A percentile compares a stretch with the other conserved stretches of the same genome.
Conservation (phyloP, 2,329 filamentous ascomycete species). For the Cyphellophora europaea region DNA sequence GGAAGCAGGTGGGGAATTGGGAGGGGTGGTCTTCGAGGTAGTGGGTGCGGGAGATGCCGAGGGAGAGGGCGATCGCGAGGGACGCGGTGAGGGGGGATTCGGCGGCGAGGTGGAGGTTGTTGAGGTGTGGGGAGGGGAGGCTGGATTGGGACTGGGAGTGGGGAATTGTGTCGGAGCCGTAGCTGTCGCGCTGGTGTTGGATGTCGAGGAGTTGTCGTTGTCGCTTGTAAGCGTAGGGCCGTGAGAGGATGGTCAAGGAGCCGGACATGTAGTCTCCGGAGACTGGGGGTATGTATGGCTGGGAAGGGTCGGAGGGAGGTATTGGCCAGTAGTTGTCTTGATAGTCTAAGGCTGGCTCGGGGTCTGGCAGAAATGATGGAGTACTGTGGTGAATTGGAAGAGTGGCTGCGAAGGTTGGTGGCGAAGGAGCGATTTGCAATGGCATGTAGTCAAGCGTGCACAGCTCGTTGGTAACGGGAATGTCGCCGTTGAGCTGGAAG, state of each 20-base stretch:
- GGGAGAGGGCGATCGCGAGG: constrained; percentile 7
- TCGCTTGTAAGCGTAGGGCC: not conserved
- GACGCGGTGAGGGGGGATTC: constrained; percentile 11
- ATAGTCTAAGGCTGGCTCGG: no score
- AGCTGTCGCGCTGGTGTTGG: not conserved
- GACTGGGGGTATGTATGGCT: no score
- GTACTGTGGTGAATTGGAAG: no score
- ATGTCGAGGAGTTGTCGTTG: not conserved
- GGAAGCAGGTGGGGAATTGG: constrained; percentile 10
- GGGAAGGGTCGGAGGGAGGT: no score
- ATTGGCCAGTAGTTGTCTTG: no score
- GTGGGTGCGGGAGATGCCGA: constrained; percentile 10
- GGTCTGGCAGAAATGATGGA: no score
- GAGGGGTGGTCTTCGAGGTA: constrained; percentile 17
- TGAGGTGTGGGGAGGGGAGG: constrained; percentile 8
- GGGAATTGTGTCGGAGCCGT: not conserved
- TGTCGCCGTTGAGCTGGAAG: no score
- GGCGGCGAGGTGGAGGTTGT: constrained; percentile 10
- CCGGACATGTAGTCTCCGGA: not conserved
- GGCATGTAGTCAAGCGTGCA: no score
- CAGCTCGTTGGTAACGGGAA: no score
- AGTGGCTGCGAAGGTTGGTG: no score
- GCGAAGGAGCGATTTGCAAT: no score
- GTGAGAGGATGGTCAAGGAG: not conserved
- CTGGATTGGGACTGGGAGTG: no score